Conservation (phyloP, 2,329 filamentous ascomycete genomes). For the Apiospora aurea region DNA sequence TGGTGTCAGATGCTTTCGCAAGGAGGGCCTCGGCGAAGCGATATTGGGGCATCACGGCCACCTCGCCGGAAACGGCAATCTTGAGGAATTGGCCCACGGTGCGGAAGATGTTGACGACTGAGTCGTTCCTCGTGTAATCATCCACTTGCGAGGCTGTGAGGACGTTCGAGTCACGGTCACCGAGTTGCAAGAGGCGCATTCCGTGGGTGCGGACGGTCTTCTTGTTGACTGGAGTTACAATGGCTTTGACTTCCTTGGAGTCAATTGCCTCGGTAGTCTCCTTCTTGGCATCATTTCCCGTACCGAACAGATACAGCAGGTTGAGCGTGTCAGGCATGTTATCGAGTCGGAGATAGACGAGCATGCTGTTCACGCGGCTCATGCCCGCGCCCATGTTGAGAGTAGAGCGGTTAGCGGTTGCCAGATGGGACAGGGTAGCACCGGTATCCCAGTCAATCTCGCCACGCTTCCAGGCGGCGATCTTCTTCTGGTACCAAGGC, state of each 20-base stretch:
- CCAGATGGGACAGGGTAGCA: constrained; percentile 49
- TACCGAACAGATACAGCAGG: constrained; percentile 77
- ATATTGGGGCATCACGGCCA: constrained; percentile 78
- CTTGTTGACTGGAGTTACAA: constrained; percentile 39
- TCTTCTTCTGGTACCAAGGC: constrained; percentile 75
- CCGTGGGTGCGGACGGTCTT: constrained; percentile 78
- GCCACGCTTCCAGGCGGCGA: constrained; percentile 64
- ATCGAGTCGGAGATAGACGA: constrained; percentile 85
- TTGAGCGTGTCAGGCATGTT: constrained; percentile 83
- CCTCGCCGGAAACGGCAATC: constrained; percentile 80
- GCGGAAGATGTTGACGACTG: constrained; percentile 89
- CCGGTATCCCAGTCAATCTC: constrained; percentile 86
- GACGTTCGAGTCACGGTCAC: constrained; percentile 91
- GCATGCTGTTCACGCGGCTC: constrained; percentile 64
- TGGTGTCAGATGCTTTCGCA: constrained; percentile 72
- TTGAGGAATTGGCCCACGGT: constrained; percentile 87
- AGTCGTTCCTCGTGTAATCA: constrained; percentile 76
- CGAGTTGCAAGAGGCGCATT: constrained; percentile 84
- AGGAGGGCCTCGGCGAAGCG: constrained; percentile 82
- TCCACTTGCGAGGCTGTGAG: constrained; percentile 90
- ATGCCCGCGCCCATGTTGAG: constrained; percentile 43
- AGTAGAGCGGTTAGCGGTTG: constrained; percentile 38
- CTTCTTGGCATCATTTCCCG: constrained; percentile 42
- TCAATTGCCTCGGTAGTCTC: constrained; percentile 19
- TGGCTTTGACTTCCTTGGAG: constrained; percentile 28